Percentiles rank a stretch among this genome's conserved stretches.
Evolutionary conservation across 1,139 yeast genomes (phyloP).

Genomic region (Blastobotrys persicus): DNA sequence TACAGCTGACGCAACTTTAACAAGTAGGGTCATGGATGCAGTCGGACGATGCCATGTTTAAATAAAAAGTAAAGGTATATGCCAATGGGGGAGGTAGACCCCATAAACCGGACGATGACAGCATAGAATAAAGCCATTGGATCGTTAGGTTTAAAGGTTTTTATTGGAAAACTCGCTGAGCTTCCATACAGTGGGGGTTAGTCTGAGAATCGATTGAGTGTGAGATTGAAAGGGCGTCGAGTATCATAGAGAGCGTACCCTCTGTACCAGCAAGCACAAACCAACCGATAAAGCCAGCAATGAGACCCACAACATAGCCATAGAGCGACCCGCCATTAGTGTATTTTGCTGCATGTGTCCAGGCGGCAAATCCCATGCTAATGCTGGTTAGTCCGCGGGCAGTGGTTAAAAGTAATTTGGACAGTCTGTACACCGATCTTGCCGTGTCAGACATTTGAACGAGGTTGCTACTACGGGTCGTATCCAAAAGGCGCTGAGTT

Average conservation of each 20-base stretch:
- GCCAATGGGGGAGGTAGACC: too few relatives aligned
- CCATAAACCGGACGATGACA: too few relatives aligned
- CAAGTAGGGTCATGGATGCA: too few relatives aligned
- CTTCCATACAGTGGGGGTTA: slow-evolving; percentile 35
- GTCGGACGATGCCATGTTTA: too few relatives aligned
- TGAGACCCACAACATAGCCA: slow-evolving; percentile 42
- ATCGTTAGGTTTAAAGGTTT: neutral
- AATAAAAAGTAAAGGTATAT: too few relatives aligned
- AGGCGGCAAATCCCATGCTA: slow-evolving; percentile 40
- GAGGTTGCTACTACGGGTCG: neutral
- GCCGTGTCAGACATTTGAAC: slow-evolving; percentile 12
- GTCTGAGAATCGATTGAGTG: slow-evolving; percentile 34
- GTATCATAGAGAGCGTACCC: slow-evolving; percentile 41
- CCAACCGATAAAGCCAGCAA: slow-evolving; percentile 45
- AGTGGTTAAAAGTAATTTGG: slow-evolving; percentile 40
- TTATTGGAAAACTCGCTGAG: slow-evolving; percentile 24
- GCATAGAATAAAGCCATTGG: too few relatives aligned
- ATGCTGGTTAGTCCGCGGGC: slow-evolving; percentile 41
- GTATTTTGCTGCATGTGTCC: slow-evolving; percentile 42
- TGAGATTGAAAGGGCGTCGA: slow-evolving; percentile 41
- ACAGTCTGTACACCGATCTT: slow-evolving; percentile 38
- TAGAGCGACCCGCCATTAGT: slow-evolving; percentile 38
- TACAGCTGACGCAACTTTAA: too few relatives aligned
- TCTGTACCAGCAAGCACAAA: slow-evolving; percentile 45
- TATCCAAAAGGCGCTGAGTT: slow-evolving; percentile 32